Percentiles rank a stretch among this genome's conserved stretches.
These are phyloP conservation scores for Solanum microdontum DNA, from an alignment of 257 asterid genomes.

Conservation along the genomic window DNA sequence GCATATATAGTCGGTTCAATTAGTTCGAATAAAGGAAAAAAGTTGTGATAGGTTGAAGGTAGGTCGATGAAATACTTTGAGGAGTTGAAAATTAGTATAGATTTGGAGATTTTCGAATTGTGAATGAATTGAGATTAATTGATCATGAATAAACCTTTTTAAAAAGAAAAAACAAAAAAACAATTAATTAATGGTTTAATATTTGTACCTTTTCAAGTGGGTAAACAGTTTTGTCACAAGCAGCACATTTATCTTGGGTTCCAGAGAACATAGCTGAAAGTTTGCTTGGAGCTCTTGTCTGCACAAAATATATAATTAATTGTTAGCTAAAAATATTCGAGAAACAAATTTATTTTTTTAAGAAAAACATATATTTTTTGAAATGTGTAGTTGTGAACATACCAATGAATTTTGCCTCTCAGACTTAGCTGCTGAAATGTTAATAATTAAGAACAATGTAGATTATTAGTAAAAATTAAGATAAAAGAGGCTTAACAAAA, in stretches of 20 bases:
- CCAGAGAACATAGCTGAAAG: constrained; percentile 67
- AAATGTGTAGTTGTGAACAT: neutral
- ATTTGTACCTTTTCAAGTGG: constrained; percentile 43
- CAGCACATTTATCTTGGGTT: constrained; percentile 69
- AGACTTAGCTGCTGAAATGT: constrained; percentile 22
- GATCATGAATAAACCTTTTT: neutral
- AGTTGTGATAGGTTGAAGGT: neutral
- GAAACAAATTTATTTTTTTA: neutral
- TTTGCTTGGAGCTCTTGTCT: constrained; percentile 57
- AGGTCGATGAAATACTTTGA: neutral
- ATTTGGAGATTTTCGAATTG: too few relatives aligned
- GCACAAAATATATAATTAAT: neutral
- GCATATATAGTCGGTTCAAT: neutral
- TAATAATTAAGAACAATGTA: neutral
- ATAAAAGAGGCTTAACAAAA: neutral
- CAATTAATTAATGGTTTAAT: neutral
- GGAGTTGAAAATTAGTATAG: neutral
- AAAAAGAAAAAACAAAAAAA: too few relatives aligned
- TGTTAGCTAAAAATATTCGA: neutral
- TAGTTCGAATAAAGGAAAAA: neutral
- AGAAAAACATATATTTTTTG: neutral
- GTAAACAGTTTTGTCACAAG: constrained; percentile 68
- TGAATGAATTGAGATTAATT: neutral
- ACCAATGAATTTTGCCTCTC: constrained; percentile 39
- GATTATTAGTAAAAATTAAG: neutral